These are phyloP conservation scores for Spatholobus suberectus DNA, from an alignment of 306 rosid species.

Conservation along the genomic window DNA sequence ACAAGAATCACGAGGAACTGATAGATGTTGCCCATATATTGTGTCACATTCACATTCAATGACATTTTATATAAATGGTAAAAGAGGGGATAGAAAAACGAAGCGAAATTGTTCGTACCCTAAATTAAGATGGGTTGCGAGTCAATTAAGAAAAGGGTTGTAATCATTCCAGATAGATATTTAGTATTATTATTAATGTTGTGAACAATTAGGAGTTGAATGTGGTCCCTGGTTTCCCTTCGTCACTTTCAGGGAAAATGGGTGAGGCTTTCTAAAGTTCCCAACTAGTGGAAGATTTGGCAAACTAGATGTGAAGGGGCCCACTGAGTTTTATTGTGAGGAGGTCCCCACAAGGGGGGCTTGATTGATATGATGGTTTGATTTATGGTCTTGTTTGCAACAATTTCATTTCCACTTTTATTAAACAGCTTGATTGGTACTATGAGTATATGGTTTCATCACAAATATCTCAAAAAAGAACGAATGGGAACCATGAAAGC, in stretches of 20 bases:
- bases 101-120: background rate
- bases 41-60: background rate
- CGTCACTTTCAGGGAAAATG: constrained; percentile 66
- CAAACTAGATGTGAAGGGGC: constrained; percentile 55
- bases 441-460: constrained; percentile 10
- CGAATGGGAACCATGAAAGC: constrained; percentile 38
- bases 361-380: constrained; percentile 43
- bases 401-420: constrained; percentile 41
- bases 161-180: constrained; percentile 37
- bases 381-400: constrained; percentile 32
- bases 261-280: constrained; percentile 54
- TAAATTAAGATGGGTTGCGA: constrained; percentile 39
- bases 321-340: constrained; percentile 38
- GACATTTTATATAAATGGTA: background rate
- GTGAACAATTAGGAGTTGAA: constrained; percentile 34
- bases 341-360: constrained; percentile 37
- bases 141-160: constrained; percentile 47
- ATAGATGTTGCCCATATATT: background rate
- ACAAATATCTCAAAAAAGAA: constrained; percentile 28
- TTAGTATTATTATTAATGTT: background rate
- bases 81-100: background rate
- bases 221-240: constrained; percentile 55
- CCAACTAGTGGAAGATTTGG: constrained; percentile 65
- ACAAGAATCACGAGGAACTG: constrained; percentile 9
- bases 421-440: constrained; percentile 35